Evolutionary conservation across 2,329 filamentous ascomycete genomes (phyloP), one percentile per base, ranked within the genome.

Genomic region (Colletotrichum magnum): DNA sequence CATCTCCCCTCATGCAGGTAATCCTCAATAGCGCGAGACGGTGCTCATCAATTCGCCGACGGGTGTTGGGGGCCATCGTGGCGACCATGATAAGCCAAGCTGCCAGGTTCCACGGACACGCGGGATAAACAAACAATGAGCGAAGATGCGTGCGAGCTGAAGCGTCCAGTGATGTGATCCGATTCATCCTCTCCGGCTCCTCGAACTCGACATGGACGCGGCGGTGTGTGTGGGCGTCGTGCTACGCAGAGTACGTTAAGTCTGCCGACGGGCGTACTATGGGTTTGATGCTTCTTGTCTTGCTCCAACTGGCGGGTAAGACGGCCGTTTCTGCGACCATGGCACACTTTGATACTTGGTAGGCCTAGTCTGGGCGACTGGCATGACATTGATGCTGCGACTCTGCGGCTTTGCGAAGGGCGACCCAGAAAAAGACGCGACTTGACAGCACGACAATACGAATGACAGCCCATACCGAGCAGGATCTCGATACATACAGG

Each of bases 91-190:
- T 61, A 61, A 51, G 32, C 65, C 58, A 60, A 60, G 58, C 47
- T 41, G 48, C 48, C 4, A 57, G 32, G 47, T 64, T 45, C 56
- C 16, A 64, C 60, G 48, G 43, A 58, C 53, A 61, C 61, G 54
- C 61, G 54, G 32, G 48, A 36, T 59, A 68, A 68, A 65, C 54
- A 68, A 68, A 65, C 65, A 68, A 65, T 53, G 51, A 54, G 32
- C 39, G 32, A 51, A 24, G 21, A 10, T 36, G 7, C 7, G 32
- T 36, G 32, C 32, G 32, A 36, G 24, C 39, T 32, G 48, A 53
- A 53, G 39, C 53, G 32, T 58, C 61, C 65, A 65, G 32, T 36
- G 32, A 36, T 36, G 32, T 7, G 32, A 36, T 36, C 7, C 32
- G 32, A 36, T 36, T 10, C 32, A 36, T 36, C 7, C 32, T 36